phyloP scores from a whole-genome alignment of 2,329 filamentous ascomycete species.

The Salinomyces thailandicus region DNA sequence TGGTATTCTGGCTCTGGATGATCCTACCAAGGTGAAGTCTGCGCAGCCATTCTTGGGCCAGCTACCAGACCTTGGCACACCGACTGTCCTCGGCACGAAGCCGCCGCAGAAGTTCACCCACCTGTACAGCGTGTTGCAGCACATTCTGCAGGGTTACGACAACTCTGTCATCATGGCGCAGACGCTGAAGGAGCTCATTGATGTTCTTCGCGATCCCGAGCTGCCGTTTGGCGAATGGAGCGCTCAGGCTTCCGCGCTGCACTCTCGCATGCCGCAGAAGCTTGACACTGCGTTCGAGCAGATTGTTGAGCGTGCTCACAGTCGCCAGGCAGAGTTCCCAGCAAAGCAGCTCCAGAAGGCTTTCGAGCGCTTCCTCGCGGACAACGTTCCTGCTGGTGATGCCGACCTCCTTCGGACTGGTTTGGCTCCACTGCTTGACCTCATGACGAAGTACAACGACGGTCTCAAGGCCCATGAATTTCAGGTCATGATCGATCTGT shows the following conservation, averaged over 20 bases:
- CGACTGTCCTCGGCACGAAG: conserved; percentile 82
- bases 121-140: conserved; percentile 64
- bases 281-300: conserved; percentile 73
- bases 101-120: conserved; percentile 77
- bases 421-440: conserved; percentile 63
- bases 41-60: conserved; percentile 88
- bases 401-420: conserved; percentile 61
- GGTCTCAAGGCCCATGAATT: conserved; percentile 89
- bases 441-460: conserved; percentile 72
- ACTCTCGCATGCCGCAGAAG: conserved; percentile 92
- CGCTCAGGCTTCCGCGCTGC: conserved; percentile 89
- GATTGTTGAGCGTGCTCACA: conserved; percentile 72
- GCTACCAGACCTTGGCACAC: conserved; percentile 74
- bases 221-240: conserved; percentile 95
- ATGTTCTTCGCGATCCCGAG: conserved; percentile 78
- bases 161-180: conserved; percentile 92
- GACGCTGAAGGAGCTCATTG: conserved; percentile 79
- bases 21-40: conserved; percentile 92
- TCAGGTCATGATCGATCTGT: conserved; percentile 63
- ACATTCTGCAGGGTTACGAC: conserved; percentile 89
- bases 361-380: conserved; percentile 78
- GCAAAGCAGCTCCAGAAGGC: conserved; percentile 77
- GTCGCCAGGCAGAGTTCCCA: conserved; percentile 77
- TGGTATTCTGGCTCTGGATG: conserved; percentile 91
- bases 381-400: conserved; percentile 59